phyloP scores from a whole-genome alignment of 306 rosid species.

The Aeschynomene evenia region DNA sequence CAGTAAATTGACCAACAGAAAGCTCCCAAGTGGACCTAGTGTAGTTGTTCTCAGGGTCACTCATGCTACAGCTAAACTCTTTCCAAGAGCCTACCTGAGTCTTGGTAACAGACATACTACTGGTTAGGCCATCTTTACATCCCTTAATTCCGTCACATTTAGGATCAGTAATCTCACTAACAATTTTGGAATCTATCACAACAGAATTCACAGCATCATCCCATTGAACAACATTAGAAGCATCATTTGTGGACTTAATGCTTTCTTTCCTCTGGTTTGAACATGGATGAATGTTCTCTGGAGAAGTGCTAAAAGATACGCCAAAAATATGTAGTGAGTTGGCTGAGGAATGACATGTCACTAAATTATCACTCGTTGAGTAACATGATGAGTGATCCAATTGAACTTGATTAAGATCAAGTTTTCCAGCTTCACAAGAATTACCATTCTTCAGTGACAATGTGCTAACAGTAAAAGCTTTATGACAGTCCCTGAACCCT shows the following conservation, averaged over 20 bases:
- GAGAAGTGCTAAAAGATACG: conserved; percentile 29
- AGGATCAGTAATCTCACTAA: conserved; percentile 25
- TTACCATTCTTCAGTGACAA: conserved; percentile 18
- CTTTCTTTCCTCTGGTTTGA: conserved; percentile 12
- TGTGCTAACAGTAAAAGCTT: conserved; percentile 7
- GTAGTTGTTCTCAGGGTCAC: conserved; percentile 9
- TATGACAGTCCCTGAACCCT: conserved; percentile 31
- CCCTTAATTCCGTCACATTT: conserved; percentile 10
- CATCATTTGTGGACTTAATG: conserved; percentile 28
- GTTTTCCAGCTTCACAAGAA: conserved; percentile 27
- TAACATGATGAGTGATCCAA: conserved; percentile 40
- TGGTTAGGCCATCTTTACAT: conserved; percentile 26
- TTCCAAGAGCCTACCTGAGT: conserved; percentile 1
- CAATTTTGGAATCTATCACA: conserved; percentile 19
- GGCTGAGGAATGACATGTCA: conserved; percentile 40
- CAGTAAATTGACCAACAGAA: conserved; percentile 6
- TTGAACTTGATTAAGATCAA: conserved; percentile 60
- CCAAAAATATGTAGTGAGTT: conserved; percentile 32
- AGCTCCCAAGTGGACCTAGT: neutral
- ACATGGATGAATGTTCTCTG: conserved; percentile 20
- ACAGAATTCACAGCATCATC: conserved; percentile 30
- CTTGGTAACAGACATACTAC: conserved; percentile 21
- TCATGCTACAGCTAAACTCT: conserved; percentile 20
- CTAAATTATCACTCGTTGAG: conserved; percentile 46
- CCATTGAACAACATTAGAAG: conserved; percentile 27